phyloP scores from a whole-genome alignment of 208 protist species.

The Acanthamoeba pearcei region DNA sequence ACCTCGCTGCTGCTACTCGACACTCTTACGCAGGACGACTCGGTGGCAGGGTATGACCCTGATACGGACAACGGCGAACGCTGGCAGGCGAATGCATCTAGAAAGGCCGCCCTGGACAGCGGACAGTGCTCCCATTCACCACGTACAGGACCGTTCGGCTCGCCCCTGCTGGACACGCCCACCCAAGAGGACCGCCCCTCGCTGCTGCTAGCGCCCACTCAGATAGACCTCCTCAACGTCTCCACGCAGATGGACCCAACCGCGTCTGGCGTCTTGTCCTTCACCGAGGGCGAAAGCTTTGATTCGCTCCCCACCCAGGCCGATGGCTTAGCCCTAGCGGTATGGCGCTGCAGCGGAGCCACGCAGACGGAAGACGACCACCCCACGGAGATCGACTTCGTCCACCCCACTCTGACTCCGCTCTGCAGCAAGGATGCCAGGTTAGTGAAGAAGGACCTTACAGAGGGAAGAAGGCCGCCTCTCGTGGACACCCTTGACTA shows the following conservation, averaged over 20 bases:
- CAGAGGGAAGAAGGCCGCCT: background rate
- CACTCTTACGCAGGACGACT: background rate
- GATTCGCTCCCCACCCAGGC: background rate
- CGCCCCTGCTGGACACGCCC: background rate
- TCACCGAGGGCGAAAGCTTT: background rate
- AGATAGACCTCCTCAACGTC: background rate
- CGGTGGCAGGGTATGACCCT: too few species aligned
- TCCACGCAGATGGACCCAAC: slow-evolving; percentile 5
- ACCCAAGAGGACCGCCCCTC: background rate
- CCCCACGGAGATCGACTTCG: background rate
- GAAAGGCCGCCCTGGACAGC: background rate
- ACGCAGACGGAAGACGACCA: background rate
- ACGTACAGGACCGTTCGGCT: background rate
- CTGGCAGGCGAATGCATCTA: too few species aligned
- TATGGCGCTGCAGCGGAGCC: background rate
- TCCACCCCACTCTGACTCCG: background rate
- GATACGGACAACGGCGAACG: too few species aligned
- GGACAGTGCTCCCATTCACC: background rate
- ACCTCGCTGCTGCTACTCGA: slow-evolving; percentile 20
- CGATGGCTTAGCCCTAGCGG: background rate
- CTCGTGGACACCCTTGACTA: background rate
- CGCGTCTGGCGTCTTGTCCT: too few species aligned
- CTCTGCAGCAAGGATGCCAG: background rate
- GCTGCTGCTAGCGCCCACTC: background rate
- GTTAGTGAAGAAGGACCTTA: too few species aligned